Percentiles rank a stretch among this genome's conserved stretches.
Evolutionary conservation across 176 grass and related monocot genomes (phyloP).

Genomic region (Rhynchospora tenuis): DNA sequence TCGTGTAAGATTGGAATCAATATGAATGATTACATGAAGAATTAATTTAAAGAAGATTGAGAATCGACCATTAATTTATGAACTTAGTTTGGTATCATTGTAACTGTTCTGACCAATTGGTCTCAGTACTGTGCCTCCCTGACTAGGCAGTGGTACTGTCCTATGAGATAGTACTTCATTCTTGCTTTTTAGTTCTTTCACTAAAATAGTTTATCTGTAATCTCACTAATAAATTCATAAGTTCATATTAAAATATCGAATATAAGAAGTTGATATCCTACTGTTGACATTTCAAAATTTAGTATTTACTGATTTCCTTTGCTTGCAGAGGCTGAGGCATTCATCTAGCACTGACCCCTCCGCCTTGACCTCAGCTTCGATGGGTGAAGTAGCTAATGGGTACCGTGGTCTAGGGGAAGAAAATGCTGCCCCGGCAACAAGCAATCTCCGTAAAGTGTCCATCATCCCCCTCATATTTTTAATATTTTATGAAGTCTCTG

Average conservation of each 20-base stretch:
- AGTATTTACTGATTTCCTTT: neutral
- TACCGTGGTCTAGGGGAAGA: slow-evolving; percentile 17
- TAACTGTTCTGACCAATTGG: neutral
- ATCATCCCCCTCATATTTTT: slow-evolving; percentile 65
- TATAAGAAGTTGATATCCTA: neutral
- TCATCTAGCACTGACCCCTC: slow-evolving; percentile 3
- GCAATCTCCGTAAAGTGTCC: slow-evolving; percentile 38
- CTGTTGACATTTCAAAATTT: neutral
- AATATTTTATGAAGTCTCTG: slow-evolving; percentile 91
- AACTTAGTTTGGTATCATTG: neutral
- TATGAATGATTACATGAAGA: neutral
- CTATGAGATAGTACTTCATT: neutral
- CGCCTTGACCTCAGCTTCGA: neutral
- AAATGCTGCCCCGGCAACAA: neutral
- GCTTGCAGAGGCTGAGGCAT: slow-evolving; percentile 38
- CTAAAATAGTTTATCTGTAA: neutral
- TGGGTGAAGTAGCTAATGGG: slow-evolving; percentile 34
- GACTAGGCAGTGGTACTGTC: neutral
- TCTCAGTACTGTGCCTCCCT: neutral
- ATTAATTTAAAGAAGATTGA: neutral
- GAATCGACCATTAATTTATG: neutral
- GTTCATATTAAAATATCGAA: neutral
- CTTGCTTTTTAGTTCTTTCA: neutral
- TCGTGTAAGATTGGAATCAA: neutral
- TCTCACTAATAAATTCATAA: neutral